Evolutionary conservation across 2,329 filamentous ascomycete species (phyloP), one percentile per base, ranked within the genome.

Genomic region (Ophiocordyceps camponoti-floridani): DNA sequence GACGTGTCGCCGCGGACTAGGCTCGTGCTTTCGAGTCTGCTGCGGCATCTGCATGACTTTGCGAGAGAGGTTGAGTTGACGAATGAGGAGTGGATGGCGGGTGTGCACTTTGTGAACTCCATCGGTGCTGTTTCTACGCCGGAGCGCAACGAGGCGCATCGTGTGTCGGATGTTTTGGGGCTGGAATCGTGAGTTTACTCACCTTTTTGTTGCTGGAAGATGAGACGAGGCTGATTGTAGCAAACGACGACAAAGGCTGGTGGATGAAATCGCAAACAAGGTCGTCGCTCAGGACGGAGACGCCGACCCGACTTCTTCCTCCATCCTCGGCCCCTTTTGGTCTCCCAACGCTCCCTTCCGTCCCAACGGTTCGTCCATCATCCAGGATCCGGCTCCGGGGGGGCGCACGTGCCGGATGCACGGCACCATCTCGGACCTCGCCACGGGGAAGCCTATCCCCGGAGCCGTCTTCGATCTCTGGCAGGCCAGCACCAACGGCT

Each of bases 281-380:
- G 66, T 77, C 58, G 64, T 77, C 56, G 74, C 75, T 50, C 75
- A 75, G 50, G 75, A 82, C 47, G 69, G 72, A 46, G 68, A 69
- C 56, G 63, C 74, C 48, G 67, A 72, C 48, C 79, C 81, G 42
- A 85, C 82, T n/a, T 83, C 79, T 3, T 82, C 79, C 48, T 73
- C 80, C 47, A 86, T 86, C 55, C 77, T 86, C 48, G 82, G 82
- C 2, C 82, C 82, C 50, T 85, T 86, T 70, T 86, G 81, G 80
- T 80, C 76, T 11, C 80, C 81, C 53, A 70, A 84, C 53, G 78
- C 82, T 1, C 81, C 82, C 30, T 84, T 83, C 73, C 75, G 80
- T 41, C 68, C 77, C 35, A 70, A 76, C 51, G 81, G 81, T 51
- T 70, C 66, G 56, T 70, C 65, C 59, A 80, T 85, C 59, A 78